These are phyloP conservation scores for Talaromyces albobiverticillius DNA, from an alignment of 2,329 filamentous ascomycete species.

Conservation along the genomic window DNA sequence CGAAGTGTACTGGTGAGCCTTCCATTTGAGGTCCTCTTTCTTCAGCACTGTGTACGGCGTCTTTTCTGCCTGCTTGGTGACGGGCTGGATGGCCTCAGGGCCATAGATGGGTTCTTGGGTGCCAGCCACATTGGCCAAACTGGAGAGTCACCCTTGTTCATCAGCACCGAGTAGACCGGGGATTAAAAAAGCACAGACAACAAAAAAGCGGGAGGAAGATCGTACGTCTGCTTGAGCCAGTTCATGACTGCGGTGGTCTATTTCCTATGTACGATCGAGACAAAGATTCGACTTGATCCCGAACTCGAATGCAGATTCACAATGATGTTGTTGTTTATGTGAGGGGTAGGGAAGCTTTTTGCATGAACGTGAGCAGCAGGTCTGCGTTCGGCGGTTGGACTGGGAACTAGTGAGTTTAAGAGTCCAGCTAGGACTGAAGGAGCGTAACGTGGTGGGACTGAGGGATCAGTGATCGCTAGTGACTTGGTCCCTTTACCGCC, in stretches of 20 bases:
- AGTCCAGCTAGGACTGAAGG: no score
- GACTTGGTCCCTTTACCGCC: not conserved
- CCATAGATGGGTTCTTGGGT: conserved; percentile 97
- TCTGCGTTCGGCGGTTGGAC: no score
- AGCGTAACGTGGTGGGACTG: not conserved
- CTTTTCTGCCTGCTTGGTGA: conserved; percentile 74
- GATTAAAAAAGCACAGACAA: conserved; percentile 8
- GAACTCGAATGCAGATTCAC: no score
- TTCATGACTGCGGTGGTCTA: conserved; percentile 68
- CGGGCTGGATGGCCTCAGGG: conserved; percentile 78
- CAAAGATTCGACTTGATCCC: not conserved
- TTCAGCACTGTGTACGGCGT: conserved; percentile 77
- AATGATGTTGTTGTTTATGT: no score
- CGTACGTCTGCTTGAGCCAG: conserved; percentile 91
- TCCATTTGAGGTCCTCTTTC: conserved; percentile 80
- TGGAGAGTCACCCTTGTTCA: conserved; percentile 25
- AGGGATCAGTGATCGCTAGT: not conserved
- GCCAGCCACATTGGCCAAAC: conserved; percentile 75
- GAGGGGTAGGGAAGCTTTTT: no score
- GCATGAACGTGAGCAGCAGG: no score
- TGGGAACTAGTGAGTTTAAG: no score
- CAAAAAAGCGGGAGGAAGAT: conserved; percentile 18
- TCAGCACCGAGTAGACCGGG: conserved; percentile 18
- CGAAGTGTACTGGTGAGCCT: conserved; percentile 73
- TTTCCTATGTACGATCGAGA: not conserved